phyloP scores from a whole-genome alignment of 148 eudicot genomes.

The Rhododendron kiyosumense region DNA sequence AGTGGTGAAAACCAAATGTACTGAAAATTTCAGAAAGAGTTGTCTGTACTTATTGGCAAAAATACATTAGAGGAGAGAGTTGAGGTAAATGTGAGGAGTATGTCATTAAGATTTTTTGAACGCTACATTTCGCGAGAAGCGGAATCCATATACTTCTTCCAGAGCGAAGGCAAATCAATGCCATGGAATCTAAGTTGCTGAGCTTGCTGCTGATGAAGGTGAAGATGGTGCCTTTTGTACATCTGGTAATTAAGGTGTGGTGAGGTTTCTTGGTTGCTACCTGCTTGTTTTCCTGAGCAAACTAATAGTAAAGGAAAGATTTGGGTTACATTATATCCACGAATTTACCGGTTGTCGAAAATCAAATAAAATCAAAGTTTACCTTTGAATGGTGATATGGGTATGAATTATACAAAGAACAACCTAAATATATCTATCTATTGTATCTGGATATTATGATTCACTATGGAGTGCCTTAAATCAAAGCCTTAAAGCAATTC shows the following conservation, averaged over 20 bases:
- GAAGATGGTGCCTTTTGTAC: conserved; percentile 16
- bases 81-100: background rate
- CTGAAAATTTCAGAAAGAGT: background rate
- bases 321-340: background rate
- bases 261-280: conserved; percentile 24
- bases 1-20: background rate
- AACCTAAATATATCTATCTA: background rate
- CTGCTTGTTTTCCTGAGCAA: conserved; percentile 7
- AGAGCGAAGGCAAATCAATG: conserved; percentile 17
- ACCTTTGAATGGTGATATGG: background rate
- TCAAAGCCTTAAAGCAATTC: background rate
- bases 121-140: conserved; percentile 8
- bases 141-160: background rate
- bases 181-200: conserved; percentile 11
- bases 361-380: background rate
- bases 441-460: background rate
- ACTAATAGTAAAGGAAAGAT: background rate
- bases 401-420: background rate
- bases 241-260: conserved; percentile 21
- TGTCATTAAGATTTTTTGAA: background rate
- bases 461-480: background rate
- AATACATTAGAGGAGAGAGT: background rate
- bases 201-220: conserved; percentile 28
- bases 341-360: background rate
- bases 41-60: background rate